Conservation (phyloP, 805 yeast genomes). For the Jamesozyma lodderae region DNA sequence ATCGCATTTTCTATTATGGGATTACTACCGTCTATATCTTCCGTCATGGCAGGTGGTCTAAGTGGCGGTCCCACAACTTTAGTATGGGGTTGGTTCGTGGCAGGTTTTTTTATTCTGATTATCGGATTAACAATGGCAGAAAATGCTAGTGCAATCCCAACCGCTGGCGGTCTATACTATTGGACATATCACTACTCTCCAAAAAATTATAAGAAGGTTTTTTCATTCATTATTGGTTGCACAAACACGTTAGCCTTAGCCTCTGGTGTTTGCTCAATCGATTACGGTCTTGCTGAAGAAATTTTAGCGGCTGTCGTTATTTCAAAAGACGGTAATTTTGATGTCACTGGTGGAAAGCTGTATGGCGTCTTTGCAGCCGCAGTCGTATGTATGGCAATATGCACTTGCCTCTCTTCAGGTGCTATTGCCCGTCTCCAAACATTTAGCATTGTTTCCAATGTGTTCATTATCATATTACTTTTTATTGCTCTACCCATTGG, state of each 20-base stretch:
- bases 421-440: conserved; percentile 52
- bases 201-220: conserved; percentile 38
- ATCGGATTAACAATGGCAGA: conserved; percentile 61
- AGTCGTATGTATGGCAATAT: conserved; percentile 40
- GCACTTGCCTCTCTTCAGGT: conserved; percentile 50
- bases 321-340: conserved; percentile 45
- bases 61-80: conserved; percentile 52
- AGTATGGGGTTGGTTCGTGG: conserved; percentile 66
- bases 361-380: conserved; percentile 64
- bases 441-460: conserved; percentile 46
- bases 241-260: conserved; percentile 59
- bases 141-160: conserved; percentile 60
- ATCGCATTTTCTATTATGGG: conserved; percentile 71
- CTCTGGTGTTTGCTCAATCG: conserved; percentile 58
- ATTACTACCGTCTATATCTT: conserved; percentile 53
- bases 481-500: conserved; percentile 62
- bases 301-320: conserved; percentile 50
- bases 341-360: conserved; percentile 41
- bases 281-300: conserved; percentile 59
- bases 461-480: conserved; percentile 43
- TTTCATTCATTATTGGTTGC: conserved; percentile 57
- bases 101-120: conserved; percentile 41
- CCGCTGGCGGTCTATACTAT: conserved; percentile 66
- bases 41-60: conserved; percentile 44
- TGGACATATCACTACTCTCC: conserved; percentile 66